Base-by-base conservation (phyloP, 306 rosid species). In the Prunus campanulata region DNA sequence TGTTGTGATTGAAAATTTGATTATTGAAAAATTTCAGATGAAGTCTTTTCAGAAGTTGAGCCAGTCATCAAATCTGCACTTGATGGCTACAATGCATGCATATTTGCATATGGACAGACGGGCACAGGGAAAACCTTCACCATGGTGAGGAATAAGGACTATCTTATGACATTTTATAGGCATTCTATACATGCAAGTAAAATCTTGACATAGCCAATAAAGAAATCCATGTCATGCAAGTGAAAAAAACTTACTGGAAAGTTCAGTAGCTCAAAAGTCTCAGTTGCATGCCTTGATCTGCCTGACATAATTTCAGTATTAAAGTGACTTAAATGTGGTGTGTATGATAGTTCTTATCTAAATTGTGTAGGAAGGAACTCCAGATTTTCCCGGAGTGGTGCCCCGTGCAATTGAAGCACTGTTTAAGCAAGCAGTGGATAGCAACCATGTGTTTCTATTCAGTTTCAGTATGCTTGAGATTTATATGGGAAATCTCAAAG, bases 391-490 rank as follows among this genome's bases (percentile, higher is more conserved):
- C 3, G 86, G 86, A 47, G 66, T 83, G 78, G 83, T 83, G 74
- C 80, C 86, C 60, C 76, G 81, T 20, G 66, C 83, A 71, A 79
- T 83, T 20, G 83, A 79, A 63, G 83, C 80, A 66, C 79, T 79
- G n/a, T 83, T 83, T 59, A 70, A 59, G 75, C 81, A 83, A 70
- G 86, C 80, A 46, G 70, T 27, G 60, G 78, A 83, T 22, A 75
- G 78, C 66, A 79, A 83, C 81, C 80, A 66, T 65, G 49, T 18
- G 54, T 75, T 64, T 75, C 62, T 75, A 42, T 78, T 83, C 77
- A 75, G 75, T 48, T 79, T 83, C 86, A 83, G 86, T 75, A 83
- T 83, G 86, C 83, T 83, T n/a, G 86, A 83, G 78, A 83, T 83
- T 71, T 83, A 83, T 78, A 74, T 83, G 59, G 86, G 86, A 79